Base-by-base conservation (phyloP, 805 yeast species). In the Hanseniaspora opuntiae region DNA sequence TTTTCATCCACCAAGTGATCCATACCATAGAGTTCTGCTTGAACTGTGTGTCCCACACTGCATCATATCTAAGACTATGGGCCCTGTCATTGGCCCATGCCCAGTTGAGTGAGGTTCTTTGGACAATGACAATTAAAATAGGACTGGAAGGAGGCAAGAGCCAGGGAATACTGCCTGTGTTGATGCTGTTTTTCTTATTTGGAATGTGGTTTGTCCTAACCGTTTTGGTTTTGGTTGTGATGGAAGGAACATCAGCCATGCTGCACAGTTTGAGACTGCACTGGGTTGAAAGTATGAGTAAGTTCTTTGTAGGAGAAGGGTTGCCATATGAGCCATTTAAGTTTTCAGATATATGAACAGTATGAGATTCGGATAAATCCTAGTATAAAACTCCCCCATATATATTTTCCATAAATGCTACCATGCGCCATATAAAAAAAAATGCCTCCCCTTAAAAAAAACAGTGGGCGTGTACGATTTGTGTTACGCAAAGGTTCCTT, bases 161-260 rank as follows among this genome's bases (percentile, higher is more conserved):
- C 19, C 86, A 86, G 9, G 45, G 32, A 12, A 11, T 39, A 3
- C 3, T 44, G 1, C 22, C 48, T 30, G 76, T 79, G 7, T 55
- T 77, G 39, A 74, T 75, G 75, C 75, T 81, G 1, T 79, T 81
- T 19, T 64, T 77, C 28, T 66, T 83, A 53, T 83, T 82, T 68
- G 84, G 79, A 32, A 75, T 82, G 78, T 83, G 89, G 89, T 82
- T 83, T 65, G 74, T 76, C 7, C 70, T 83, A 59, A 82, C 88
- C 0, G 82, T 80, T 38, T 74, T 79, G 59, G 79, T 83, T 41
- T 69, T 83, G 63, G 88, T 83, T 47, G 71, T 81, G 47, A 83
- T 83, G 89, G 89, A 83, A 68, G 89, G 89, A 54, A 83, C 88
- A 0, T 81, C 86, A n/a, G 88, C 88, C 20, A 83, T 83, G 89